Conservation (phyloP, 2,329 filamentous ascomycete genomes). For the Ascochyta fabae region DNA sequence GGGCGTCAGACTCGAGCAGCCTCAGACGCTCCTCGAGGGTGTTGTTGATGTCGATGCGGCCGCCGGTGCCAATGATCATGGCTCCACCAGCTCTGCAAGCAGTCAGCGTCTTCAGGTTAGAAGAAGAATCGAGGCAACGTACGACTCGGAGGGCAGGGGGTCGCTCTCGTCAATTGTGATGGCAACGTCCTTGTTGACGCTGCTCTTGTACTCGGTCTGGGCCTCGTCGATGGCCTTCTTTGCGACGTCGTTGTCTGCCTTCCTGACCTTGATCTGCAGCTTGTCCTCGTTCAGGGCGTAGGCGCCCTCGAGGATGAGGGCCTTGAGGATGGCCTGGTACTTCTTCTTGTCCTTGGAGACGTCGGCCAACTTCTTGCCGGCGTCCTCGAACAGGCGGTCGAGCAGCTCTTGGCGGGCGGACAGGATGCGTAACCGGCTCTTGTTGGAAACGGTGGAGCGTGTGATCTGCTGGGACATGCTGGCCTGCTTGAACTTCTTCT, state of each 20-base stretch:
- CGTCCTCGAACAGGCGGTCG: slow-evolving; percentile 84
- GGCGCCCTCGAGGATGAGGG: slow-evolving; percentile 84
- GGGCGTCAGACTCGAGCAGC: slow-evolving; percentile 81
- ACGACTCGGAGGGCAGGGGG: slow-evolving; percentile 82
- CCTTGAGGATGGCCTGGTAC: slow-evolving; percentile 79
- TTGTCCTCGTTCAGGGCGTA: slow-evolving; percentile 86
- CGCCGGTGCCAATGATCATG: slow-evolving; percentile 76
- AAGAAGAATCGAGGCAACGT: slow-evolving; percentile 50
- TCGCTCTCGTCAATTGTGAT: slow-evolving; percentile 79
- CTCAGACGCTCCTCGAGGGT: slow-evolving; percentile 91
- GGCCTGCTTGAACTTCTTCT: slow-evolving; percentile 99
- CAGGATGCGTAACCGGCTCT: slow-evolving; percentile 89
- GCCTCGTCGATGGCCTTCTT: slow-evolving; percentile 81
- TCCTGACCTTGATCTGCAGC: slow-evolving; percentile 75
- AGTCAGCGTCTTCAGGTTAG: slow-evolving; percentile 14
- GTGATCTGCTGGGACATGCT: slow-evolving; percentile 99
- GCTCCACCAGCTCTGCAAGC: slow-evolving; percentile 78
- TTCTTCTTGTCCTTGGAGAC: slow-evolving; percentile 72
- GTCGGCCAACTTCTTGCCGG: slow-evolving; percentile 72
- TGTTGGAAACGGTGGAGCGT: slow-evolving; percentile 93
- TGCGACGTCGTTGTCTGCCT: slow-evolving; percentile 77
- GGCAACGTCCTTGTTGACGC: slow-evolving; percentile 71
- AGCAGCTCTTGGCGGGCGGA: slow-evolving; percentile 87
- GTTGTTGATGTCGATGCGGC: slow-evolving; percentile 99
- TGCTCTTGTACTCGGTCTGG: slow-evolving; percentile 82